phyloP scores from a whole-genome alignment of 345 rosid species.

The Lumnitzera littorea region DNA sequence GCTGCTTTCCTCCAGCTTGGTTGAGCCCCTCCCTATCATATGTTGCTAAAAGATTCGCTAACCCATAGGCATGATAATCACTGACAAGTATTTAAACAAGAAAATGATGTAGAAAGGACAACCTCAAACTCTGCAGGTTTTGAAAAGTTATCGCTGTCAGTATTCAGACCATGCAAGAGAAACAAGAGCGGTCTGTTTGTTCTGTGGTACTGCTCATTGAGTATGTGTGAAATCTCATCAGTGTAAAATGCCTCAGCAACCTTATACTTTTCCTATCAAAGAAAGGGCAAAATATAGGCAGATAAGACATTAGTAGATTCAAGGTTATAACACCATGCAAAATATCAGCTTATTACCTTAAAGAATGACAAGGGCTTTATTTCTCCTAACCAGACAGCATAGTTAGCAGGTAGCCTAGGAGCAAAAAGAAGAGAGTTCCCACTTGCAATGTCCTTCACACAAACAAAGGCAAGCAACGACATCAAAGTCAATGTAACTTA shows the following conservation, averaged over 20 bases:
- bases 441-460: conserved; percentile 61
- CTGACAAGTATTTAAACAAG: not conserved
- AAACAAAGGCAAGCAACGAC: conserved; percentile 1
- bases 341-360: conserved; percentile 34
- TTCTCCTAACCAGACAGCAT: conserved; percentile 92
- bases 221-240: conserved; percentile 60
- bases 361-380: conserved; percentile 57
- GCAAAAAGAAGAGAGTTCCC: conserved; percentile 77
- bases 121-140: conserved; percentile 88
- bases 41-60: too few relatives aligned
- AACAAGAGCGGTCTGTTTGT: conserved; percentile 54
- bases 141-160: conserved; percentile 75
- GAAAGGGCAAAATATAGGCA: conserved; percentile 6
- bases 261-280: conserved; percentile 64
- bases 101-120: conserved; percentile 11
- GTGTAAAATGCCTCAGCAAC: conserved; percentile 56
- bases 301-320: conserved; percentile 1
- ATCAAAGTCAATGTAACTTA: not conserved
- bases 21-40: too few relatives aligned
- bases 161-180: conserved; percentile 82
- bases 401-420: conserved; percentile 73
- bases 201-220: conserved; percentile 43
- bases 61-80: too few relatives aligned
- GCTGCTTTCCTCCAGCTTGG: too few relatives aligned
- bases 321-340: conserved; percentile 6